These are phyloP conservation scores for Auricularia auricula-judae DNA, from an alignment of 768 basidiomycete species.

Conservation along the genomic window DNA sequence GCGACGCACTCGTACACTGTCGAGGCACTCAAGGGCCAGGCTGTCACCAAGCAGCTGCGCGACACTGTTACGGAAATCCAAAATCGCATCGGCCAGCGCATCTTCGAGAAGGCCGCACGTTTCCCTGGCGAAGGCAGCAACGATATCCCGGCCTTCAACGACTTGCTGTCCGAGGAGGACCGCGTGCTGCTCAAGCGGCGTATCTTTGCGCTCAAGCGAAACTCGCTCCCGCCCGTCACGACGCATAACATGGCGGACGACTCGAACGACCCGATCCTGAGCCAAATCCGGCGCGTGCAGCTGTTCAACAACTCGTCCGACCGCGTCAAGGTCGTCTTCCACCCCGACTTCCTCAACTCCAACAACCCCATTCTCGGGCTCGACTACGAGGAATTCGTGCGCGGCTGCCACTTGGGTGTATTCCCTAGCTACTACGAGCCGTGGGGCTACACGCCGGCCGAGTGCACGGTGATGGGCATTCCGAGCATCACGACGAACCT, in stretches of 20 bases:
- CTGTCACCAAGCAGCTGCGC: constrained; percentile 90
- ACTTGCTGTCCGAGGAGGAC: constrained; percentile 83
- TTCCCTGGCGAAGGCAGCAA: constrained; percentile 80
- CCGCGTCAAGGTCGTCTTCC: constrained; percentile 95
- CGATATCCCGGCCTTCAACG: constrained; percentile 56
- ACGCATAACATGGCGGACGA: constrained; percentile 99
- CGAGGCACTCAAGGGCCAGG: constrained; percentile 94
- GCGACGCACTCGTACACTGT: constrained; percentile 93
- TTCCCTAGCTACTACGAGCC: constrained; percentile 98
- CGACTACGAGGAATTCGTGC: constrained; percentile 98
- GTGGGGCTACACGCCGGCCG: constrained; percentile 95
- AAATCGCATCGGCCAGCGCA: constrained; percentile 77
- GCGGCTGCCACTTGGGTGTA: constrained; percentile 95
- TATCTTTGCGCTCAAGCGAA: constrained; percentile 91
- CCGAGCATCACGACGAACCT: constrained; percentile 96
- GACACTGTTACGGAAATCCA: constrained; percentile 96
- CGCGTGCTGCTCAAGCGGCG: constrained; percentile 90
- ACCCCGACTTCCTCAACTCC: constrained; percentile 95
- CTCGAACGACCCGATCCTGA: constrained; percentile 81
- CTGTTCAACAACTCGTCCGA: constrained; percentile 84
- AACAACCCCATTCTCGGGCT: constrained; percentile 96
- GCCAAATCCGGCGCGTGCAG: constrained; percentile 87
- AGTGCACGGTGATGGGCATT: constrained; percentile 99
- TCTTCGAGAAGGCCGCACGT: constrained; percentile 90
- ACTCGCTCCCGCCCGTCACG: constrained; percentile 88